Base-by-base conservation (phyloP, 148 eudicot species). In the Arctostaphylos glauca region DNA sequence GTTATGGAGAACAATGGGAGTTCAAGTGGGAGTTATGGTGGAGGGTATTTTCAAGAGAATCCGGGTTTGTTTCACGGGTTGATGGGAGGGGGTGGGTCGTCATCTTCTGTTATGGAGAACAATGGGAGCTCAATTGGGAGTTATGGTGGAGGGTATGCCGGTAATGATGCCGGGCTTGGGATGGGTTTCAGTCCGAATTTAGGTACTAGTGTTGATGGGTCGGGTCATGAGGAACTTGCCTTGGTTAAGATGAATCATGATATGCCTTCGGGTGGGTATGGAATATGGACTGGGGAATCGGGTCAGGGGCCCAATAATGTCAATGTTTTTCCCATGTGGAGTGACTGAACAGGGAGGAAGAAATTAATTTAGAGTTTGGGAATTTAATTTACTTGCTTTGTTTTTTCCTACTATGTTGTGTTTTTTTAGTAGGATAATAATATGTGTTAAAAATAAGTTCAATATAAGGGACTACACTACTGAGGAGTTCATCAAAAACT, bases 201-300 rank as follows among this genome's bases (percentile, higher is more conserved):
- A 0, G 80, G 89, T 4, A 87, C 87, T 7, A 86, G 84, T 60
- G 86, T 59, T 2, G 87, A 88, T 13, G 92, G 90, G 16, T 9
- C 89, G 1, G 87, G 86, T 66, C 71, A 66, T 7, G 92, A 93
- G 46, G 94, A 92, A 64, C 86, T 90, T 1, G 89, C 93, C 0
- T 8, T 92, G 84, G 94, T 91, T 62, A 95, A 95, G 81, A 93
- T 92, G 14, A 97, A 95, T 81, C 93, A 95, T 78, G 98, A 95
- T 54, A 88, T 92, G 97, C 90, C 90, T 0, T 81, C 92, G 3
- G 76, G 71, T 2, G 89, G 86, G 19, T 91, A 90, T 70, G 86
- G 90, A 16, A 92, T 92, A n/a, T 92, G 98, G 98, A 86, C 94
- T 0, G 84, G 89, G 1, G 98, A 94, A 31, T 89, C 97, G 21